Percentiles rank a stretch among this genome's conserved stretches.
Conservation (phyloP, 164 flowering plant species). For the Nymphaea thermarum region DNA sequence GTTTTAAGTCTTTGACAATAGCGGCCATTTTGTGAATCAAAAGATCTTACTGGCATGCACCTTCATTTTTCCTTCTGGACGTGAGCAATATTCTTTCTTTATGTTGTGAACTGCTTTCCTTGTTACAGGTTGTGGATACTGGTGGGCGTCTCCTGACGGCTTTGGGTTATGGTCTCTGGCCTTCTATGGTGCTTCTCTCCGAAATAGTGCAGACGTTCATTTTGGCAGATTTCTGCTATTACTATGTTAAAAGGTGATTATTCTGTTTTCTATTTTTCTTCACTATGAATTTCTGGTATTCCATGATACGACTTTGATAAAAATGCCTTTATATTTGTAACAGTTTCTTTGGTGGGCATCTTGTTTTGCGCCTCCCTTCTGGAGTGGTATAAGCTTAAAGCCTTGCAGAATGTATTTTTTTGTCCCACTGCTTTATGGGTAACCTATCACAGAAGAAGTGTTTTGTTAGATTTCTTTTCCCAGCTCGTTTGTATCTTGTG, state of each 20-base stretch:
- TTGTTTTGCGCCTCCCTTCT: constrained; percentile 39
- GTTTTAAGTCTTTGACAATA: background rate
- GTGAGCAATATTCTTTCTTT: background rate
- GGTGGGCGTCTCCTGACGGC: constrained; percentile 33
- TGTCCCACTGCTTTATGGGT: background rate
- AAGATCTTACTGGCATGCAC: background rate
- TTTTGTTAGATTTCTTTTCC: too few species aligned
- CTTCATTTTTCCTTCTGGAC: background rate
- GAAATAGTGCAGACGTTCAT: constrained; percentile 39
- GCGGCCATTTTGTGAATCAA: background rate
- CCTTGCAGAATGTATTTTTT: background rate
- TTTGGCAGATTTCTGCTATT: constrained; percentile 38
- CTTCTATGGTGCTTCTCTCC: constrained; percentile 37
- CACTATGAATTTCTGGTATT: background rate
- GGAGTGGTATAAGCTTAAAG: constrained; percentile 29
- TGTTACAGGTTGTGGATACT: constrained; percentile 29
- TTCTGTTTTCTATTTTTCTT: background rate
- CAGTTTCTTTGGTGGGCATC: constrained; percentile 44
- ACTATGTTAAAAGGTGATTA: constrained; percentile 32
- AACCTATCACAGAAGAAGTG: background rate
- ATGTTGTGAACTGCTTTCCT: background rate
- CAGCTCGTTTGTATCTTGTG: too few species aligned
- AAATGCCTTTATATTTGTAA: background rate
- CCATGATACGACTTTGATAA: too few species aligned
- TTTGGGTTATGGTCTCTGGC: constrained; percentile 43